Conservation (phyloP, 192 early-diverging fungal species). For the Gamsiella multidivaricata region DNA sequence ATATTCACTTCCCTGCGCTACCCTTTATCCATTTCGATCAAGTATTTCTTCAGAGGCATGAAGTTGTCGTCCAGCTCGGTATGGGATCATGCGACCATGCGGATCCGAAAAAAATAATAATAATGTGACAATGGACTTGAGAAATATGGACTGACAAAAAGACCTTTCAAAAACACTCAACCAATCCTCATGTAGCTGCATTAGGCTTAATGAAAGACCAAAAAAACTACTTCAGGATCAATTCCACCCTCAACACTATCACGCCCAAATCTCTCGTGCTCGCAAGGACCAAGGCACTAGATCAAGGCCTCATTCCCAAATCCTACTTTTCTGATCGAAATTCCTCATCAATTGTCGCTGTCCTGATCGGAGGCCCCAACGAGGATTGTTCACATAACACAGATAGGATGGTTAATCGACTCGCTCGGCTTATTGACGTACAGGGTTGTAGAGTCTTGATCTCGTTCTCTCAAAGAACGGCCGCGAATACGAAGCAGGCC, state of each 20-base stretch:
- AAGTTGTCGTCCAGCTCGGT: conserved; percentile 47
- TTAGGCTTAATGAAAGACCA: conserved; percentile 55
- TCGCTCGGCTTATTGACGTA: conserved; percentile 22
- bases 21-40: conserved; percentile 53
- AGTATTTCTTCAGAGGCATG: conserved; percentile 41
- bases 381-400: conserved; percentile 49
- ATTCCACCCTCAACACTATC: conserved; percentile 45
- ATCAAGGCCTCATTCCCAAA: conserved; percentile 21
- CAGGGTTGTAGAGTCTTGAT: conserved; percentile 35
- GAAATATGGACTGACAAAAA: no score
- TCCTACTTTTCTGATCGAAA: conserved; percentile 2
- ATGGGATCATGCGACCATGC: no score
- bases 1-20: conserved; percentile 46
- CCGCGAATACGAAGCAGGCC: conserved; percentile 21
- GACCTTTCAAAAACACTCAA: no score
- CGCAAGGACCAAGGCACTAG: not conserved
- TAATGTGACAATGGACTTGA: no score
- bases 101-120: no score
- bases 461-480: conserved; percentile 36
- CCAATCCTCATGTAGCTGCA: conserved; percentile 18
- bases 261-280: conserved; percentile 17
- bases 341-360: conserved; percentile 13
- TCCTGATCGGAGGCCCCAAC: conserved; percentile 43
- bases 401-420: conserved; percentile 34
- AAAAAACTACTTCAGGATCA: conserved; percentile 45